Evolutionary conservation across 2,329 filamentous ascomycete species (phyloP).

Genomic region (Colletotrichum orchidophilum): DNA sequence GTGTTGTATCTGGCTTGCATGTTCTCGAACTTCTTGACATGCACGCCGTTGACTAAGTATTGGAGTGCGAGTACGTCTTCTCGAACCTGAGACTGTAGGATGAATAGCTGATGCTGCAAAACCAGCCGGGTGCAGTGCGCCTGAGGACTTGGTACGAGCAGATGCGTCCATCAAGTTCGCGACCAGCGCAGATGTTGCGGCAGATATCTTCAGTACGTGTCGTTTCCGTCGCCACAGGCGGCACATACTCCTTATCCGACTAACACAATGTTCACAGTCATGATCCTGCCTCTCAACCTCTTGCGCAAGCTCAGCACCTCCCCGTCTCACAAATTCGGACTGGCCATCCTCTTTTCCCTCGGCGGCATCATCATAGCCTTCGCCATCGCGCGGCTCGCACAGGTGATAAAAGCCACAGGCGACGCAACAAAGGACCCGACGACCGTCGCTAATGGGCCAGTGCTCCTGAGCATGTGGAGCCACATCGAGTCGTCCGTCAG

Average conservation of each 20-base stretch:
- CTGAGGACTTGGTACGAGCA: slow-evolving; percentile 14
- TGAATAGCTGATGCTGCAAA: too few species aligned
- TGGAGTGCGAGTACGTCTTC: slow-evolving; percentile 16
- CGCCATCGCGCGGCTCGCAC: slow-evolving; percentile 18
- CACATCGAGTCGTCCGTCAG: slow-evolving; percentile 29
- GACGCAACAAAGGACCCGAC: slow-evolving; percentile 25
- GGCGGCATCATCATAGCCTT: slow-evolving; percentile 31
- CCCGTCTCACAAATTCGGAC: slow-evolving; percentile 18
- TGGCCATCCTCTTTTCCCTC: slow-evolving; percentile 27
- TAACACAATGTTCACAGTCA: neutral
- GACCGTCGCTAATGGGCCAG: slow-evolving; percentile 26
- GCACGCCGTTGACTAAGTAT: slow-evolving; percentile 22
- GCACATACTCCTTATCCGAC: neutral
- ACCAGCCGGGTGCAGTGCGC: slow-evolving; percentile 15
- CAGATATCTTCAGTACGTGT: slow-evolving; percentile 5
- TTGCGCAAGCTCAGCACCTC: slow-evolving; percentile 19
- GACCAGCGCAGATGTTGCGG: slow-evolving; percentile 6
- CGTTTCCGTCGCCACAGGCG: neutral
- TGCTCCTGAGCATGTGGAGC: slow-evolving; percentile 32
- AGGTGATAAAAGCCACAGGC: slow-evolving; percentile 20
- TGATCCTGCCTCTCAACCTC: slow-evolving; percentile 19
- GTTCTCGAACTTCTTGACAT: slow-evolving; percentile 20
- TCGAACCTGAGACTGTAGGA: too few species aligned
- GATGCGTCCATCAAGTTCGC: slow-evolving; percentile 24
- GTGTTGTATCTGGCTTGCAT: slow-evolving; percentile 22